A percentile compares a stretch with the other conserved stretches of the same genome.
phyloP scores from a whole-genome alignment of 768 basidiomycete genomes.

The Naganishia randhawae region DNA sequence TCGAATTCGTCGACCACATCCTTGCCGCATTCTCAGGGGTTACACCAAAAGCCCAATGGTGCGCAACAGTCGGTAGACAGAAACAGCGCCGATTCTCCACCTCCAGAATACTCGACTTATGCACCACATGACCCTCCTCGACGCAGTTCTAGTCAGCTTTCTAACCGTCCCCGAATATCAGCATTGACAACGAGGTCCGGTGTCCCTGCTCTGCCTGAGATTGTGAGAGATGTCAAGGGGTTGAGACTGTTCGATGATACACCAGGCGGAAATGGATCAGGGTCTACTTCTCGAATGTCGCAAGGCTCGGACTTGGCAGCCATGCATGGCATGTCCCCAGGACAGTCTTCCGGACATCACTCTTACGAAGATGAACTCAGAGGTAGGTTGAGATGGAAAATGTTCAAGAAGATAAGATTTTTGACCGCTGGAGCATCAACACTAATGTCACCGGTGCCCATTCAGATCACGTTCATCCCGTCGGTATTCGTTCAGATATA shows the following conservation, averaged over 20 bases:
- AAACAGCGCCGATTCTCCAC: conserved; percentile 7
- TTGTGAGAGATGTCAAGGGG: conserved; percentile 15
- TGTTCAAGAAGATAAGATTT: not conserved
- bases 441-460: not conserved
- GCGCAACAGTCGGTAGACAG: not conserved
- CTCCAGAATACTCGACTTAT: conserved; percentile 27
- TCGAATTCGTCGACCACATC: conserved; percentile 9
- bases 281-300: not conserved
- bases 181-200: not conserved
- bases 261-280: not conserved
- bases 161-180: not conserved
- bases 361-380: conserved; percentile 33
- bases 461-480: conserved; percentile 30
- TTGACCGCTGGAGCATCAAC: not conserved
- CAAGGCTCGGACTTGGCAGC: not conserved
- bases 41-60: not conserved
- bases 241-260: conserved; percentile 22
- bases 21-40: not conserved
- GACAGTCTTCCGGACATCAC: conserved; percentile 1
- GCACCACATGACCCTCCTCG: conserved; percentile 10
- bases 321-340: not conserved
- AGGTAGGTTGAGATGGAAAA: conserved; percentile 22
- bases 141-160: not conserved
- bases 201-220: conserved; percentile 16
- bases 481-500: conserved; percentile 24